phyloP scores from a whole-genome alignment of 2,329 filamentous ascomycete species.

The Sclerotinia nivalis region DNA sequence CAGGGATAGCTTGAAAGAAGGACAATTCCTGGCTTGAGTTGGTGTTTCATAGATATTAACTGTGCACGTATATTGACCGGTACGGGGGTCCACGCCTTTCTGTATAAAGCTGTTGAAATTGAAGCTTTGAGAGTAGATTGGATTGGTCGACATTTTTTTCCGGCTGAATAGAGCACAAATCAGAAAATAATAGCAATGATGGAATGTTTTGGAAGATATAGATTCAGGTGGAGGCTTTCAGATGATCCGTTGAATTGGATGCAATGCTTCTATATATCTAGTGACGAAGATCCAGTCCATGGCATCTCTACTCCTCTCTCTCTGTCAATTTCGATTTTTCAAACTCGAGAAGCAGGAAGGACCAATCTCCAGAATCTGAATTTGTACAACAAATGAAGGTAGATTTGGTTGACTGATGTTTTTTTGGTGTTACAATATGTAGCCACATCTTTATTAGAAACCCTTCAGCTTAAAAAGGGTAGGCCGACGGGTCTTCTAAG shows the following conservation, averaged over 20 bases:
- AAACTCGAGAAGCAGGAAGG: too few relatives aligned
- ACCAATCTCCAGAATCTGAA: too few relatives aligned
- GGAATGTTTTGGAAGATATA: background rate
- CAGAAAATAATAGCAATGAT: background rate
- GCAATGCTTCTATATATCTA: background rate
- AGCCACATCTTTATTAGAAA: too few relatives aligned
- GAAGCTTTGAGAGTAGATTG: constrained; percentile 20
- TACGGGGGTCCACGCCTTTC: constrained; percentile 18
- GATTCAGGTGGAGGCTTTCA: background rate
- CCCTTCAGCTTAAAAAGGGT: too few relatives aligned
- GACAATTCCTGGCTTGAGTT: constrained; percentile 19
- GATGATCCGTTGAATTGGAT: background rate
- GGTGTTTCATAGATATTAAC: constrained; percentile 17
- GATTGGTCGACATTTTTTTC: constrained; percentile 2
- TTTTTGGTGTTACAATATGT: too few relatives aligned
- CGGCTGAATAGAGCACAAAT: background rate
- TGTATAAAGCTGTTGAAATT: constrained; percentile 17
- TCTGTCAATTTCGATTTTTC: too few relatives aligned
- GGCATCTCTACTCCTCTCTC: too few relatives aligned
- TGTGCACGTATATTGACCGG: constrained; percentile 18
- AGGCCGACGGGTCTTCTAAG: too few relatives aligned
- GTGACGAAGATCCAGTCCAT: too few relatives aligned
- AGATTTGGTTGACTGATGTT: too few relatives aligned
- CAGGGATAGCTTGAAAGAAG: constrained; percentile 19
- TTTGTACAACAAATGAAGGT: too few relatives aligned